Percentiles rank a stretch among this genome's conserved stretches.
Evolutionary conservation across 176 grass and related monocot species (phyloP).

Genomic region (Coix lacrymajobi): DNA sequence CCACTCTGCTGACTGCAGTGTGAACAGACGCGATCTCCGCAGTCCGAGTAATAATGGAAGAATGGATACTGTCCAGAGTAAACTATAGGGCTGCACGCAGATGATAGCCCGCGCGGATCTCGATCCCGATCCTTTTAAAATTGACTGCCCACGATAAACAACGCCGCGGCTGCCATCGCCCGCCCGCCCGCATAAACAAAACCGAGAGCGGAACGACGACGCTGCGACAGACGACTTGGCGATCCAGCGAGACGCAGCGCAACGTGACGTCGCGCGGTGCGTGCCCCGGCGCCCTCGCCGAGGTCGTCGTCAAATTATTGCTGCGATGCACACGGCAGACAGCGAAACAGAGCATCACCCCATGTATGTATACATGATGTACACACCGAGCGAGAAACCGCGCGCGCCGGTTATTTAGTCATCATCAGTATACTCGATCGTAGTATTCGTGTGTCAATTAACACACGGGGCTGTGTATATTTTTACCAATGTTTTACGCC

Average conservation of each 20-base stretch:
- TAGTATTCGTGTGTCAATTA: not conserved
- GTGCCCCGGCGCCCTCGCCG: not conserved
- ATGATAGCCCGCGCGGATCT: not conserved
- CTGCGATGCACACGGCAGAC: not conserved
- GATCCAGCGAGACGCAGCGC: not conserved
- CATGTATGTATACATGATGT: not conserved
- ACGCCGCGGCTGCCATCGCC: not conserved
- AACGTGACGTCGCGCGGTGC: not conserved
- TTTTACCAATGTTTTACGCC: not conserved
- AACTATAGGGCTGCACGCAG: not conserved
- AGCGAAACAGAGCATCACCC: not conserved
- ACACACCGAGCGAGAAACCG: not conserved
- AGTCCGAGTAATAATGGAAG: not conserved
- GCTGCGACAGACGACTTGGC: not conserved
- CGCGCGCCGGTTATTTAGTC: not conserved
- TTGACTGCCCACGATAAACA: constrained; percentile 22
- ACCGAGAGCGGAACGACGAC: not conserved
- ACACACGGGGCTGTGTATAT: not conserved
- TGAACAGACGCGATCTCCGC: not conserved
- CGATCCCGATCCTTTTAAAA: constrained; percentile 29
- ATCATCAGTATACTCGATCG: not conserved
- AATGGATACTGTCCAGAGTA: not conserved
- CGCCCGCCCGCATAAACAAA: constrained; percentile 13
- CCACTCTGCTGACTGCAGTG: not conserved
- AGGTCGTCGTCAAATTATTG: constrained; percentile 39